phyloP scores from a whole-genome alignment of 1,284 basidiomycete genomes.

The Phellopilus nigrolimitatus region DNA sequence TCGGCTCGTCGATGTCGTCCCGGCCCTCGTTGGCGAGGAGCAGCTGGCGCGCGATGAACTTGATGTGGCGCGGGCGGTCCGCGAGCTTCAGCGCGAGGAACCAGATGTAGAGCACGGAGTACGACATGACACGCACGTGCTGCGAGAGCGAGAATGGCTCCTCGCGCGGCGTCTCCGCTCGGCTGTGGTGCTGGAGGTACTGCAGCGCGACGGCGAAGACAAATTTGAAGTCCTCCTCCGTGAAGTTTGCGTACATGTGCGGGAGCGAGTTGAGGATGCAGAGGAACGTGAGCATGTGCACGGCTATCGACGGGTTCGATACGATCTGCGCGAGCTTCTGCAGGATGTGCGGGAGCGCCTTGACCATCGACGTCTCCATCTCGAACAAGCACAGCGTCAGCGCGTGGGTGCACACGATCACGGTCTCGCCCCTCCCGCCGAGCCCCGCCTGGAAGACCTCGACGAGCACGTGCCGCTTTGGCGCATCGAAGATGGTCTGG shows the following conservation, averaged over 20 bases:
- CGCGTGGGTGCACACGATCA: constrained; percentile 90
- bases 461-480: constrained; percentile 70
- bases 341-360: constrained; percentile 76
- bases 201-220: constrained; percentile 94
- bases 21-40: constrained; percentile 83
- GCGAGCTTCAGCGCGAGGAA: constrained; percentile 87
- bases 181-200: constrained; percentile 90
- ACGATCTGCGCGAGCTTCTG: constrained; percentile 92
- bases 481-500: constrained; percentile 70
- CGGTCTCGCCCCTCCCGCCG: constrained; percentile 72
- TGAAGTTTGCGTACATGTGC: constrained; percentile 86
- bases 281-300: constrained; percentile 94
- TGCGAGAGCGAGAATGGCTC: constrained; percentile 89
- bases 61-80: constrained; percentile 80
- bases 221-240: constrained; percentile 87
- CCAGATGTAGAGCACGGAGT: constrained; percentile 93
- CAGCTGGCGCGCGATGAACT: constrained; percentile 85
- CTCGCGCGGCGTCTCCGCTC: constrained; percentile 53
- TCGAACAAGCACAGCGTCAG: constrained; percentile 89
- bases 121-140: constrained; percentile 92
- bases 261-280: constrained; percentile 81
- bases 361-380: constrained; percentile 79
- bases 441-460: constrained; percentile 84
- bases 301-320: constrained; percentile 89
- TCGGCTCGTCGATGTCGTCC: constrained; percentile 78